Base-by-base conservation (phyloP, 371 early-diverging fungal genomes). In the Mucor lusitanicus region DNA sequence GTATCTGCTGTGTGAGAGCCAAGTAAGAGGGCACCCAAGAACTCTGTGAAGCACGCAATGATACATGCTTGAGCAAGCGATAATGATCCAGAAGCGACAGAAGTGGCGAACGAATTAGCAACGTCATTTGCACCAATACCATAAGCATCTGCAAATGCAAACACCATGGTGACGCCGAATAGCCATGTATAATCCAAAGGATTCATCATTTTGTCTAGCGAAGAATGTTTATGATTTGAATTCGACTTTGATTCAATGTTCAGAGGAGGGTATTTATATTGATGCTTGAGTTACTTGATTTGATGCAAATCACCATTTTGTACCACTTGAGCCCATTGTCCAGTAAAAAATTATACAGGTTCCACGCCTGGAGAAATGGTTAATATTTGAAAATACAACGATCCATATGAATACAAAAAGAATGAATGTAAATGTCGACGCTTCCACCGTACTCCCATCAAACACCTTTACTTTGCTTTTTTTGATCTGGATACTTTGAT, bases 101-200 rank as follows among this genome's bases (percentile, higher is more conserved):
- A 92, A n/a, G 93, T 91, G 46, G 95, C 92, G 69, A 94, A 95
- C 3, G 93, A 86, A 70, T 95, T 95, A 68, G 95, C 92, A 21
- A 95, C 95, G 74, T 95, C 95, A 77, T 95, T 95, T 48, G 95
- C 94, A 68, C 95, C 95, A 64, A 91, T 89, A 60, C 91, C 69
- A n/a, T 64, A 69, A 44, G 90, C 91, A 71, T 91, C 92, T 33
- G 78, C 48, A 65, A 89, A 87, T 21, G 92, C 85, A 25, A 90
- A 79, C 35, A 88, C 74, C 62, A 91, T 77, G 55, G 88, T 88
- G 30, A 94, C 69, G 32, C 78, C 91, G 75, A 94, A 93, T 30
- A 95, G 83, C 82, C 88, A 93, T 7, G 92, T 92, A 71, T 75
- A 94, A 54, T 87, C 85, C 68, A 86, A 59, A 48, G 65, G 59